Percentiles rank a stretch among this genome's conserved stretches.
Conservation (phyloP, 768 basidiomycete genomes). For the Trametes coccinea region DNA sequence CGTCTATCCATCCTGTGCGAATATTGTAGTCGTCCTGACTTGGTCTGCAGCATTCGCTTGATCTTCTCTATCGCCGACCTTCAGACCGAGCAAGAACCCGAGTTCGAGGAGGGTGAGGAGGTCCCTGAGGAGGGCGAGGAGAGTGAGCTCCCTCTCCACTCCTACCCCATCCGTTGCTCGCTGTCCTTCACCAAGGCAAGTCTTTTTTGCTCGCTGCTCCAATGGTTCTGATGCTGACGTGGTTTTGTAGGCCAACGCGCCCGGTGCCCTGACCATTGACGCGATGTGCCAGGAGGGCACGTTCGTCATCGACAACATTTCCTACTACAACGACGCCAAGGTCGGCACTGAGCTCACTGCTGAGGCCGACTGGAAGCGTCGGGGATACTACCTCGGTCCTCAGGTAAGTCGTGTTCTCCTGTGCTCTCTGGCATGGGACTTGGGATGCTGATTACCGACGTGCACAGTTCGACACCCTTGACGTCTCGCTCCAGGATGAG, state of each 20-base stretch:
- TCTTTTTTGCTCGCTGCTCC: neutral
- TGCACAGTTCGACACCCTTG: slow-evolving; percentile 83
- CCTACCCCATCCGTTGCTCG: slow-evolving; percentile 76
- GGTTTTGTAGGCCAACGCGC: slow-evolving; percentile 42
- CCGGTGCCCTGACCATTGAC: slow-evolving; percentile 78
- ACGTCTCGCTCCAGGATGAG: slow-evolving; percentile 83
- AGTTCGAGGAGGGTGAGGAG: slow-evolving; percentile 39
- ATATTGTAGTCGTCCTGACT: neutral
- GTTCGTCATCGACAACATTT: slow-evolving; percentile 87
- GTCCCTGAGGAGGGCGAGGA: slow-evolving; percentile 39
- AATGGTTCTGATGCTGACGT: neutral
- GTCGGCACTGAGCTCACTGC: slow-evolving; percentile 76
- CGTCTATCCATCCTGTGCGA: slow-evolving; percentile 30
- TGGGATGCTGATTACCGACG: neutral
- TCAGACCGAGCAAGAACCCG: slow-evolving; percentile 45
- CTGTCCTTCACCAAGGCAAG: slow-evolving; percentile 83
- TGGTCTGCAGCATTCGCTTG: slow-evolving; percentile 67
- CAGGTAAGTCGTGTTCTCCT: slow-evolving; percentile 48
- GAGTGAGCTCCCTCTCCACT: slow-evolving; percentile 38
- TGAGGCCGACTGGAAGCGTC: slow-evolving; percentile 92
- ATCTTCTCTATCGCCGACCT: slow-evolving; percentile 94
- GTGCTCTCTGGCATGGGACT: neutral
- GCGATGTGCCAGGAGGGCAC: slow-evolving; percentile 75
- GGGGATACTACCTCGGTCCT: slow-evolving; percentile 91
- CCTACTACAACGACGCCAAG: slow-evolving; percentile 75